Conservation (phyloP, 139 green algal species). For the Asterochloris sp. region DNA sequence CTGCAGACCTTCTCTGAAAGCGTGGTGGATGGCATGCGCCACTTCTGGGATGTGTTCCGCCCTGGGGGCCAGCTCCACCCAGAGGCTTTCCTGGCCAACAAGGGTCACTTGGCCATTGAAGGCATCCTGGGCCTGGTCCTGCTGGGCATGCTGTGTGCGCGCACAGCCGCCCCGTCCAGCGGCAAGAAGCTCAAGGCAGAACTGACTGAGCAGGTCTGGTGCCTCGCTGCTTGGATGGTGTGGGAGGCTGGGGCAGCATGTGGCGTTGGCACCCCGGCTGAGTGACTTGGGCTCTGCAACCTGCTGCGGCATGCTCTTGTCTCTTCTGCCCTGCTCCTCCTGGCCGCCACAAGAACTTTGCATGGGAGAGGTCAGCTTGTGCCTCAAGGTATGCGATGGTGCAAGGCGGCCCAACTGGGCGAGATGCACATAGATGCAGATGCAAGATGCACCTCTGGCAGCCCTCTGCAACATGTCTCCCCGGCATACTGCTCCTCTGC, state of each 20-base stretch:
- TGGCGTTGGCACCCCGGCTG: not conserved
- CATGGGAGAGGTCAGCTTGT: not conserved
- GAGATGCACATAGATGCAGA: too few relatives aligned
- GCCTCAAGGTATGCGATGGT: not conserved
- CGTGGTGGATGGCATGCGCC: not conserved
- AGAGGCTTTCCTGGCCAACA: conserved; percentile 71
- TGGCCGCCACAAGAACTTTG: not conserved
- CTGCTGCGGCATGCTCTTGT: not conserved
- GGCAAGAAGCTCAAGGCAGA: conserved; percentile 32
- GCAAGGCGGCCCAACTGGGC: not conserved
- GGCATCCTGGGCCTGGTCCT: conserved; percentile 70
- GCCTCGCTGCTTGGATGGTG: not conserved
- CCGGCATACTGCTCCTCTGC: too few relatives aligned
- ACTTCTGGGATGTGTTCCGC: conserved; percentile 69
- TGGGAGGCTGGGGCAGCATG: not conserved
- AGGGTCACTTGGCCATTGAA: conserved; percentile 79
- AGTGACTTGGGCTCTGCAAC: not conserved
- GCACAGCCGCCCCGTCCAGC: conserved; percentile 45
- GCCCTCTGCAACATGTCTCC: too few relatives aligned
- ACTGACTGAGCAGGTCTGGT: conserved; percentile 70
- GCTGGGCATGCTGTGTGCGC: conserved; percentile 69
- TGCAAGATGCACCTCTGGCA: not conserved
- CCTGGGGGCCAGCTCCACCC: conserved; percentile 81
- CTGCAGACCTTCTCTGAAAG: not conserved
- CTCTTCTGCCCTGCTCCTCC: too few relatives aligned